Evolutionary conservation across 2,329 filamentous ascomycete species (phyloP).

Genomic region (Neodidymelliopsis sp.): DNA sequence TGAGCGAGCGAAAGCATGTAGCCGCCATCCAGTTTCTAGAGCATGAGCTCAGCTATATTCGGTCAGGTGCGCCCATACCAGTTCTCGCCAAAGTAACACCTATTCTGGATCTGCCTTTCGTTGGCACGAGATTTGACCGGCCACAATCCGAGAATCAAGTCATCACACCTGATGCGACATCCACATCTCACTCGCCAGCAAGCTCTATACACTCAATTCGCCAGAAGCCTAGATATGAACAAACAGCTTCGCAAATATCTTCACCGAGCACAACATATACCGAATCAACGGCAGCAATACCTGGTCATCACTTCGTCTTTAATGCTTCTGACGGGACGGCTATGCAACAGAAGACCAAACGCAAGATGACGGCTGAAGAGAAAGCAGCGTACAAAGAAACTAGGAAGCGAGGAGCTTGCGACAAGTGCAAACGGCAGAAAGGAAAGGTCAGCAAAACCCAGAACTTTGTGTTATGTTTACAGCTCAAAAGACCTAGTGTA

Average conservation of each 20-base stretch:
- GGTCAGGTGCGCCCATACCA: not conserved
- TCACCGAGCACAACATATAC: not conserved
- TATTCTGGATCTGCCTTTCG: not conserved
- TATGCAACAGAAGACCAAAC: constrained; percentile 33
- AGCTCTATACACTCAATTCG: not conserved
- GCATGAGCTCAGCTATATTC: constrained; percentile 32
- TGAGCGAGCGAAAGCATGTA: constrained; percentile 36
- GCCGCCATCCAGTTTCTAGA: constrained; percentile 40
- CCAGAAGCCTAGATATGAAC: not conserved
- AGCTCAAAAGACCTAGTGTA: constrained; percentile 21
- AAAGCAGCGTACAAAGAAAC: constrained; percentile 34
- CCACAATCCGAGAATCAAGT: not conserved
- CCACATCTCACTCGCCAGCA: not conserved
- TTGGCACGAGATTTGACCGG: not conserved
- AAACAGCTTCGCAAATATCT: not conserved
- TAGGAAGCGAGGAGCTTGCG: constrained; percentile 38
- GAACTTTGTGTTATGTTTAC: too few species aligned
- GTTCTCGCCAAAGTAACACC: not conserved
- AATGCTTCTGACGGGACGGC: constrained; percentile 29
- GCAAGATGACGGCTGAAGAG: constrained; percentile 38
- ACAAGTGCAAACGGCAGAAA: constrained; percentile 35
- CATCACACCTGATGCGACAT: not conserved
- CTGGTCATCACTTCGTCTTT: constrained; percentile 34
- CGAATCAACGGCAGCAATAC: not conserved
- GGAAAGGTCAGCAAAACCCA: constrained; percentile 28